Percentiles rank a stretch among this genome's conserved stretches.
Conservation (phyloP, 805 yeast genomes). For the Lipomyces chichibuensis region DNA sequence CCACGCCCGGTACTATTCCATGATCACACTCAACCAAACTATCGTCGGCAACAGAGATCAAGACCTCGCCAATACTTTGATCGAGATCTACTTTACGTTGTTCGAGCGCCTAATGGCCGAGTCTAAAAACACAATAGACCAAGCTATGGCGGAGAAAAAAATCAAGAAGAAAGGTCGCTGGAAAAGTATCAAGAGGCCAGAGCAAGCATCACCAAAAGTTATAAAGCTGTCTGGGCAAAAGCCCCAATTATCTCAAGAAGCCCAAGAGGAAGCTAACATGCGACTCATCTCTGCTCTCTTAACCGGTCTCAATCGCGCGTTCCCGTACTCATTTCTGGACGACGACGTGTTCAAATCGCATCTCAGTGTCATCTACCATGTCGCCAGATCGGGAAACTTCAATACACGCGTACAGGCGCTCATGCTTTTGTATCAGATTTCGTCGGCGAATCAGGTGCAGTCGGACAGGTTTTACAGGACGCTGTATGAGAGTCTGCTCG, state of each 20-base stretch:
- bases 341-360: conserved; percentile 70
- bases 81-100: conserved; percentile 80
- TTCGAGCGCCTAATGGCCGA: conserved; percentile 82
- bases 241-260: conserved; percentile 35
- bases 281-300: conserved; percentile 85
- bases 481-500: conserved; percentile 84
- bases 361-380: conserved; percentile 79
- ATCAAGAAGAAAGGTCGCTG: conserved; percentile 64
- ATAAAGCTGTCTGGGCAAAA: conserved; percentile 8
- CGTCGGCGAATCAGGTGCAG: conserved; percentile 53
- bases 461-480: conserved; percentile 75
- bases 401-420: conserved; percentile 93
- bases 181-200: conserved; percentile 54
- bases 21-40: conserved; percentile 89
- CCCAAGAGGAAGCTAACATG: conserved; percentile 71
- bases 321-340: conserved; percentile 81
- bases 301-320: conserved; percentile 94
- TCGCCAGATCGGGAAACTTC: conserved; percentile 92
- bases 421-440: conserved; percentile 79
- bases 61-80: conserved; percentile 78
- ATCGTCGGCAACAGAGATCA: conserved; percentile 77
- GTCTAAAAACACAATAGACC: conserved; percentile 56
- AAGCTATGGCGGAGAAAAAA: conserved; percentile 46
- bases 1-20: conserved; percentile 85
- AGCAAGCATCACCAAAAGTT: conserved; percentile 33